These are phyloP conservation scores for Wickerhamomyces queroliae DNA, from an alignment of 805 yeast genomes.

Conservation along the genomic window DNA sequence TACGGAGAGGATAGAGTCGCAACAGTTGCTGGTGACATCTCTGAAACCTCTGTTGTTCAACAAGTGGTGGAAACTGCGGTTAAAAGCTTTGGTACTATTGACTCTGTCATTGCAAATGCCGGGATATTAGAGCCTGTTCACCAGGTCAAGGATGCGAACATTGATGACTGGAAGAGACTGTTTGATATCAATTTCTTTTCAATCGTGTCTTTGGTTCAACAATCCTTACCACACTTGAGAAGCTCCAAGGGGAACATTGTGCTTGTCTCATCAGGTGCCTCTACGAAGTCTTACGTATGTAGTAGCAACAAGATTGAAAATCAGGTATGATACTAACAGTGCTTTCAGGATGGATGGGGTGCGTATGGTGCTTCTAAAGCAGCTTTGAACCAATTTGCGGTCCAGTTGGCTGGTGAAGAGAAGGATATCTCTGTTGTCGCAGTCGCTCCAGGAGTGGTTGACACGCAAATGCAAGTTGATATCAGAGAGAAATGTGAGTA, in stretches of 20 bases:
- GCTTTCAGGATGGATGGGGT: constrained; percentile 63
- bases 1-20: constrained; percentile 45
- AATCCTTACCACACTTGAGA: constrained; percentile 53
- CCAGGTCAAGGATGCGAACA: constrained; percentile 43
- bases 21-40: constrained; percentile 56
- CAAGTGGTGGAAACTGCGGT: constrained; percentile 40
- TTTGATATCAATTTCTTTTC: constrained; percentile 80
- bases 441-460: constrained; percentile 93
- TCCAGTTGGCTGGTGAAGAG: constrained; percentile 66
- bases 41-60: constrained; percentile 31
- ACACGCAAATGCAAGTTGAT: constrained; percentile 80
- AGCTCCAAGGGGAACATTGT: constrained; percentile 55
- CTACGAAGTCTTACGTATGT: constrained; percentile 45
- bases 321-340: background rate
- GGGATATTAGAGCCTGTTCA: constrained; percentile 80
- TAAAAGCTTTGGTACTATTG: constrained; percentile 47
- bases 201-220: constrained; percentile 50
- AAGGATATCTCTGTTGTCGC: constrained; percentile 53
- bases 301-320: constrained; percentile 3
- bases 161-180: constrained; percentile 52
- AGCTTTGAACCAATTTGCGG: constrained; percentile 74
- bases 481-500: constrained; percentile 54
- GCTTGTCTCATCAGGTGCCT: constrained; percentile 90
- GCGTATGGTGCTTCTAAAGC: constrained; percentile 93
- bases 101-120: constrained; percentile 71